These are phyloP conservation scores for Saccharomycopsis vini DNA, from an alignment of 805 yeast species.

Conservation along the genomic window DNA sequence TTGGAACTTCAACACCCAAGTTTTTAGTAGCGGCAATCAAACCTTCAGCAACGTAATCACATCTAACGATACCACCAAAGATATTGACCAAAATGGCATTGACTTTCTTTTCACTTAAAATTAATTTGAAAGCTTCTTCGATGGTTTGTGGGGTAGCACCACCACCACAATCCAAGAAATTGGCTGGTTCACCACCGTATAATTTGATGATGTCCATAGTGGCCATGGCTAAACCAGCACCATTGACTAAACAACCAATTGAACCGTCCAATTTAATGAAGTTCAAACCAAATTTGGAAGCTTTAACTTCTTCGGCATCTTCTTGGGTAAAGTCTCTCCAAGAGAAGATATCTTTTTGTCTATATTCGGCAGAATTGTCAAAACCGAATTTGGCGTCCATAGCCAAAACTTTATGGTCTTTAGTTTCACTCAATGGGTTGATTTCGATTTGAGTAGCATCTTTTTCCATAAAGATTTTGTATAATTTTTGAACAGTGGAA, in stretches of 20 bases:
- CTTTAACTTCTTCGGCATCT: slow-evolving; percentile 94
- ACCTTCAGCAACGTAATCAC: slow-evolving; percentile 98
- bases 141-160: slow-evolving; percentile 99
- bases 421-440: slow-evolving; percentile 93
- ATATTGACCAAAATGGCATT: slow-evolving; percentile 96
- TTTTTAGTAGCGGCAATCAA: slow-evolving; percentile 90
- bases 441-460: slow-evolving; percentile 98
- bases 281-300: slow-evolving; percentile 82
- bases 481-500: slow-evolving; percentile 74
- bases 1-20: slow-evolving; percentile 85
- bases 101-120: slow-evolving; percentile 80
- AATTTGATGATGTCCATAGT: slow-evolving; percentile 98
- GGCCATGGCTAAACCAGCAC: slow-evolving; percentile 99
- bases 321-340: slow-evolving; percentile 98
- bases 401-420: slow-evolving; percentile 83
- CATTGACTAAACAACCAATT: slow-evolving; percentile 97
- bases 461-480: slow-evolving; percentile 79
- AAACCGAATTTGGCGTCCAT: slow-evolving; percentile 99
- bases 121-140: slow-evolving; percentile 91
- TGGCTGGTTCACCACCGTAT: slow-evolving; percentile 98
- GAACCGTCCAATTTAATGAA: slow-evolving; percentile 97
- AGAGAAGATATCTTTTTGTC: slow-evolving; percentile 88
- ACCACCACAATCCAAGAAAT: slow-evolving; percentile 99
- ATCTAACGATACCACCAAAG: slow-evolving; percentile 99
- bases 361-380: slow-evolving; percentile 92